A percentile compares a stretch with the other conserved stretches of the same genome.
phyloP scores from a whole-genome alignment of 306 rosid species.

The Canavalia ensiformis region DNA sequence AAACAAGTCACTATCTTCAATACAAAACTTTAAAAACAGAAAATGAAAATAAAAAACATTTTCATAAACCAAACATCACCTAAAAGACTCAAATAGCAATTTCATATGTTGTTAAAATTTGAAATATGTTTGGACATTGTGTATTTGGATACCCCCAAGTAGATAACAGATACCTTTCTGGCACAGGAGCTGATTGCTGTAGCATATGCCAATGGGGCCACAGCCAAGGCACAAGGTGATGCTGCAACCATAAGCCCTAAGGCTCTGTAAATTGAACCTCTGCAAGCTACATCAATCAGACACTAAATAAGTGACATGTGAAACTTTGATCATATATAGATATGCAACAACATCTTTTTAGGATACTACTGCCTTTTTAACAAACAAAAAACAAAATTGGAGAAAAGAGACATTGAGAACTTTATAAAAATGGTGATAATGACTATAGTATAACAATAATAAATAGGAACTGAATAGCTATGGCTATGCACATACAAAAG shows the following conservation, averaged over 20 bases:
- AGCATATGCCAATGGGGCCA: constrained; percentile 96
- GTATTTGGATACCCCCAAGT: constrained; percentile 15
- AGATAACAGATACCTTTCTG: constrained; percentile 69
- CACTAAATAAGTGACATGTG: constrained; percentile 52
- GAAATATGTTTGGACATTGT: constrained; percentile 21
- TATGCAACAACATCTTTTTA: constrained; percentile 17
- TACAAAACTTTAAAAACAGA: too few species aligned
- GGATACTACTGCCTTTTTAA: neutral
- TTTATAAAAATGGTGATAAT: constrained; percentile 29
- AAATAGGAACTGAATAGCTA: neutral
- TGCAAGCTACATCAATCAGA: constrained; percentile 73
- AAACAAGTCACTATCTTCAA: too few species aligned
- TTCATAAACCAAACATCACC: neutral
- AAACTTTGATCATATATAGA: constrained; percentile 34
- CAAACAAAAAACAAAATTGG: neutral
- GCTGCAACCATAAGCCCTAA: constrained; percentile 99
- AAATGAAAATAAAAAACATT: too few species aligned
- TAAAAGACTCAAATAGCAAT: constrained; percentile 18
- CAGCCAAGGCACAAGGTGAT: constrained; percentile 98
- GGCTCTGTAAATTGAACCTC: constrained; percentile 97
- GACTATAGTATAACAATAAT: constrained; percentile 10
- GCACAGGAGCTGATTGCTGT: constrained; percentile 97
- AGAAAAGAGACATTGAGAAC: constrained; percentile 17
- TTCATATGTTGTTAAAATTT: constrained; percentile 22
- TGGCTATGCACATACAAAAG: neutral